phyloP scores from a whole-genome alignment of 179 eudicot genomes.

The Pouteria campechiana region DNA sequence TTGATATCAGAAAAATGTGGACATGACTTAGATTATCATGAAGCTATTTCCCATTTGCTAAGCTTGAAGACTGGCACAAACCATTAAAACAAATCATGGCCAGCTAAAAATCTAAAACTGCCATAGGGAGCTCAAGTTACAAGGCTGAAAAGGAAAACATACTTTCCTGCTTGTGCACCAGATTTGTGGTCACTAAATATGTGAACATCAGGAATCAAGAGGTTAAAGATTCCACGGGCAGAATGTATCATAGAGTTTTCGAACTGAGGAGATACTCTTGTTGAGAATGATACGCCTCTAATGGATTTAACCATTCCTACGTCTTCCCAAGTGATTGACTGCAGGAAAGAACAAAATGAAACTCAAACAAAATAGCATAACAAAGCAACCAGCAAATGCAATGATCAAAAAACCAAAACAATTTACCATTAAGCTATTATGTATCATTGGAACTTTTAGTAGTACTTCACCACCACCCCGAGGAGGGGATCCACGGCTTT shows the following conservation, averaged over 20 bases:
- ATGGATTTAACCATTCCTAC: constrained; percentile 90
- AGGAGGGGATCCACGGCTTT: constrained; percentile 82
- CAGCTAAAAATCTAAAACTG: too few relatives aligned
- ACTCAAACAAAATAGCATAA: too few relatives aligned
- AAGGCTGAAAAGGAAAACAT: constrained; percentile 22
- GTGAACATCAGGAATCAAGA: constrained; percentile 75
- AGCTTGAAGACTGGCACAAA: too few relatives aligned
- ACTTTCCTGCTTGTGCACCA: constrained; percentile 78
- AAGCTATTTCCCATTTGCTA: too few relatives aligned
- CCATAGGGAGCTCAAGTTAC: too few relatives aligned
- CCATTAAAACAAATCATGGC: too few relatives aligned
- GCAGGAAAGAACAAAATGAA: constrained; percentile 6
- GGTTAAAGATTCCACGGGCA: constrained; percentile 84
- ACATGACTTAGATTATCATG: too few relatives aligned
- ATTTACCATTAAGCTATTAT: constrained; percentile 45
- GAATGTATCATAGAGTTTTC: constrained; percentile 67
- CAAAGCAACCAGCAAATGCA: neutral
- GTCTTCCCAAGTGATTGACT: constrained; percentile 82
- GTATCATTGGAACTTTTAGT: constrained; percentile 64
- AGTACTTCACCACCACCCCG: constrained; percentile 80
- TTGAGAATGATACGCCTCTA: constrained; percentile 69
- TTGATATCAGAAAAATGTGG: too few relatives aligned
- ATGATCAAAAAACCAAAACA: neutral
- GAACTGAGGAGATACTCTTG: constrained; percentile 70
- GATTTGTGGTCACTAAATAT: constrained; percentile 76